Evolutionary conservation across 2,329 filamentous ascomycete genomes (phyloP).

Genomic region (Rutstroemia sp.): DNA sequence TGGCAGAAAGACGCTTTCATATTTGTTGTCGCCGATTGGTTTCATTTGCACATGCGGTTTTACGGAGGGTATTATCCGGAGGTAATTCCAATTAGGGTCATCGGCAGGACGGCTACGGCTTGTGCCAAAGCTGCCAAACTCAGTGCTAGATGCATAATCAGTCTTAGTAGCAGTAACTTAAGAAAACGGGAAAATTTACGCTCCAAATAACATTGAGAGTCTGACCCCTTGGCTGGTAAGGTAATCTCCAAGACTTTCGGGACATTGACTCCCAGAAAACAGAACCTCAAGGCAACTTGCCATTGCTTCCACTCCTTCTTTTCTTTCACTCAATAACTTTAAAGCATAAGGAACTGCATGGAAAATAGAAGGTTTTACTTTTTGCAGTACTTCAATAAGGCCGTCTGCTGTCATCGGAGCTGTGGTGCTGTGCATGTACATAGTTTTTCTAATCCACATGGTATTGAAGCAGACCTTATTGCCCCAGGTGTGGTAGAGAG

Average conservation of each 20-base stretch:
- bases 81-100: conserved; percentile 54
- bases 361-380: conserved; percentile 35
- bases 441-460: conserved; percentile 41
- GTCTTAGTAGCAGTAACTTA: too few species aligned
- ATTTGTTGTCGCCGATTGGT: conserved; percentile 27
- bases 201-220: conserved; percentile 46
- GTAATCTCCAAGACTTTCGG: conserved; percentile 48
- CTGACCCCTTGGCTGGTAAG: conserved; percentile 45
- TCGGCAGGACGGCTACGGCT: conserved; percentile 27
- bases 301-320: conserved; percentile 43
- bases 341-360: conserved; percentile 44
- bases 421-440: conserved; percentile 45
- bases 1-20: conserved; percentile 29
- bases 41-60: conserved; percentile 14
- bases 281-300: conserved; percentile 42
- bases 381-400: conserved; percentile 36
- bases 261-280: conserved; percentile 50
- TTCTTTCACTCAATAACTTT: conserved; percentile 51
- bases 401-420: conserved; percentile 44
- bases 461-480: conserved; percentile 46
- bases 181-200: too few species aligned
- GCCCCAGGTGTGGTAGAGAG: conserved; percentile 52
- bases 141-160: conserved; percentile 34
- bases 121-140: conserved; percentile 52
- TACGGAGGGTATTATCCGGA: conserved; percentile 30